Conservation (phyloP, 371 early-diverging fungal genomes). For the Mucor plumbeus region DNA sequence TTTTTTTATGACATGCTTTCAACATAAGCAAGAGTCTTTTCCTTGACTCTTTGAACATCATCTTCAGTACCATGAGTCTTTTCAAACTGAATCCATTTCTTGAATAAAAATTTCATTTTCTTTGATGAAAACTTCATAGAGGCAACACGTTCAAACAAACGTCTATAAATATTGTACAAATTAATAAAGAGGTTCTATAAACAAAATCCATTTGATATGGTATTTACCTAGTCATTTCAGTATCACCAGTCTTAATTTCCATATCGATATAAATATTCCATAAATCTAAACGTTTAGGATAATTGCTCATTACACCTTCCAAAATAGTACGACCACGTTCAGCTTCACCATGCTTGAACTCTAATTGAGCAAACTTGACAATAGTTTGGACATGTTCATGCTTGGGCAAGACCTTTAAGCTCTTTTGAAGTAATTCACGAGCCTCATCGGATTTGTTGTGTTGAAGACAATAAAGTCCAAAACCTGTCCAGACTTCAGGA, state of each 20-base stretch:
- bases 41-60: constrained; percentile 85
- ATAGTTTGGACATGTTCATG: constrained; percentile 88
- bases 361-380: constrained; percentile 91
- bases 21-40: constrained; percentile 86
- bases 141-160: constrained; percentile 89
- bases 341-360: constrained; percentile 92
- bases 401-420: constrained; percentile 84
- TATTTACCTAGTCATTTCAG: constrained; percentile 66
- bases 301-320: constrained; percentile 90
- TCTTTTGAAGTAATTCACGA: constrained; percentile 78
- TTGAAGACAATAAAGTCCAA: constrained; percentile 80
- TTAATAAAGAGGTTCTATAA: neutral
- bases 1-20: constrained; percentile 52
- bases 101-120: constrained; percentile 98
- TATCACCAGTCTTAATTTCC: constrained; percentile 83
- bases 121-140: constrained; percentile 90
- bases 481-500: constrained; percentile 89
- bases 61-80: constrained; percentile 82
- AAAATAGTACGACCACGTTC: constrained; percentile 96
- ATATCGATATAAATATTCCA: constrained; percentile 96
- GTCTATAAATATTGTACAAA: constrained; percentile 48
- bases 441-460: constrained; percentile 75
- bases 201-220: neutral
- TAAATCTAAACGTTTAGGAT: constrained; percentile 93
- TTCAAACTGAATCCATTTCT: constrained; percentile 95